These are phyloP conservation scores for Naganishia friedmannii DNA, from an alignment of 768 basidiomycete species.

Conservation along the genomic window DNA sequence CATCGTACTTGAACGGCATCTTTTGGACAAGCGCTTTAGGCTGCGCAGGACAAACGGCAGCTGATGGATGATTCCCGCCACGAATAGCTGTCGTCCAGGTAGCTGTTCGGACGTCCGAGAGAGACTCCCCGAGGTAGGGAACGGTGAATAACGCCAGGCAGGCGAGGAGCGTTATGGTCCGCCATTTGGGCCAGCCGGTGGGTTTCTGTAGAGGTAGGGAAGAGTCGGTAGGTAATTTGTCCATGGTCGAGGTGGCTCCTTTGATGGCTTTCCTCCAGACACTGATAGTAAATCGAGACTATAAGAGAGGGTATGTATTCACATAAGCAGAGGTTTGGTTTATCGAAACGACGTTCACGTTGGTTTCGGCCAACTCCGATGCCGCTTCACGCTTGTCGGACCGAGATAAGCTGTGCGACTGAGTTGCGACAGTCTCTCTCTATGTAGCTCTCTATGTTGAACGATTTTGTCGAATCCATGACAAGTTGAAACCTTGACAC, in stretches of 20 bases:
- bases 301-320: too few relatives aligned
- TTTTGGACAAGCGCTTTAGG: constrained; percentile 41
- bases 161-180: background rate
- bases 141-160: background rate
- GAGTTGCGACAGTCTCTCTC: too few relatives aligned
- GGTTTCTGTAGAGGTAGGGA: background rate
- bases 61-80: too few relatives aligned
- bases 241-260: too few relatives aligned
- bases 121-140: background rate
- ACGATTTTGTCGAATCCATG: too few relatives aligned
- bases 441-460: too few relatives aligned
- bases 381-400: background rate
- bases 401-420: too few relatives aligned
- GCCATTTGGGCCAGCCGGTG: background rate
- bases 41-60: constrained; percentile 39
- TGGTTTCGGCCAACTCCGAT: constrained; percentile 1
- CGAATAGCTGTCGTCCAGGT: background rate
- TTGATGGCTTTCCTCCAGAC: too few relatives aligned
- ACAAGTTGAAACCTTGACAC: too few relatives aligned
- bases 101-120: background rate
- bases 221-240: background rate
- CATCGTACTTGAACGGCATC: constrained; percentile 37
- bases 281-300: too few relatives aligned
- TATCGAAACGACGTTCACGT: background rate
- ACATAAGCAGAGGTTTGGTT: background rate